Percentiles rank a stretch among this genome's conserved stretches.
Evolutionary conservation across 495 filamentous ascomycete species (phyloP).

Genomic region (Lineolata rhizophorae): DNA sequence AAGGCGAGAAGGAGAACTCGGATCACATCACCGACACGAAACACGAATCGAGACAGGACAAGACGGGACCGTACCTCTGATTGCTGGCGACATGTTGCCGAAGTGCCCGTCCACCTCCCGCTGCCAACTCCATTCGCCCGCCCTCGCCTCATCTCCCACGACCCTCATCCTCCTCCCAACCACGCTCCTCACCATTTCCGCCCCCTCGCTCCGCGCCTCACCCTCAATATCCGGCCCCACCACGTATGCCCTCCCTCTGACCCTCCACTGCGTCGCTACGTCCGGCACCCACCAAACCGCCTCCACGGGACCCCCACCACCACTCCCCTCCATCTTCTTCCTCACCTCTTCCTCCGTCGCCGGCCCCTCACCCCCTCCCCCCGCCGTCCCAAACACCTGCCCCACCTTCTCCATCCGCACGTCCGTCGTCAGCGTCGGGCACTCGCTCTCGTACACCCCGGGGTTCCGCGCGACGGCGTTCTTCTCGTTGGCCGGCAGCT

Average conservation of each 20-base stretch:
- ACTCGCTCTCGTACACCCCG: conserved; percentile 43
- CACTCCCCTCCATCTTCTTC: conserved; percentile 25
- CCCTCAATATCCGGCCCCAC: conserved; percentile 32
- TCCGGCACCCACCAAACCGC: conserved; percentile 65
- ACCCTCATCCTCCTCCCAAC: conserved; percentile 21
- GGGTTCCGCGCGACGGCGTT: conserved; percentile 46
- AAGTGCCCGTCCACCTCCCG: conserved; percentile 70
- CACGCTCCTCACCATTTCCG: conserved; percentile 19
- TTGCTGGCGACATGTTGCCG: conserved; percentile 57
- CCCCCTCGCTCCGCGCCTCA: conserved; percentile 1
- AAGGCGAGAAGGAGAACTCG: too few species aligned
- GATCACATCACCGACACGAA: too few species aligned
- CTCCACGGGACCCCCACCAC: conserved; percentile 51
- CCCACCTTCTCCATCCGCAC: conserved; percentile 59
- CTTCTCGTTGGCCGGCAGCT: conserved; percentile 43
- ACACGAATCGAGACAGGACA: too few species aligned
- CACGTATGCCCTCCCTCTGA: conserved; percentile 47
- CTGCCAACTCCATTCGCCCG: conserved; percentile 29
- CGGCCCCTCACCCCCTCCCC: conserved; percentile 6
- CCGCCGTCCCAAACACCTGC: conserved; percentile 34
- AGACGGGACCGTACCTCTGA: too few species aligned
- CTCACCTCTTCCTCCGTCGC: conserved; percentile 10
- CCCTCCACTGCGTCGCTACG: conserved; percentile 57
- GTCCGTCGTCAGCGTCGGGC: conserved; percentile 71
- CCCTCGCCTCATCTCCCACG: conserved; percentile 13